Evolutionary conservation across 2,329 filamentous ascomycete species (phyloP).

Genomic region (Fusarium illudens): DNA sequence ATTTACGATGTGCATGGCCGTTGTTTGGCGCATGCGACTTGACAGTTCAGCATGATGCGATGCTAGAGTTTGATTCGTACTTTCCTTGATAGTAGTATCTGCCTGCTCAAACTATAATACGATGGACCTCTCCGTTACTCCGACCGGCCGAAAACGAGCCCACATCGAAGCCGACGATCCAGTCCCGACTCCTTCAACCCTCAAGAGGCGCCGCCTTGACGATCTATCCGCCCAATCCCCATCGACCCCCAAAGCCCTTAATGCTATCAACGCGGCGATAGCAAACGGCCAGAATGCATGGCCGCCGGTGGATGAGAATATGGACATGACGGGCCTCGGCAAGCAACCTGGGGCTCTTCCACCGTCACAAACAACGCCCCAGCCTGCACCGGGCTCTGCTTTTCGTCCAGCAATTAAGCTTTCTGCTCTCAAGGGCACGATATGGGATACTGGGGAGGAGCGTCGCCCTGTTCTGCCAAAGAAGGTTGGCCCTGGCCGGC

Average conservation of each 20-base stretch:
- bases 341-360: slow-evolving; percentile 10
- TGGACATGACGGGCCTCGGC: not conserved
- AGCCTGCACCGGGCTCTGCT: slow-evolving; percentile 21
- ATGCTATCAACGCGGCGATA: slow-evolving; percentile 46
- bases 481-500: slow-evolving; percentile 34
- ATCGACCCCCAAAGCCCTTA: slow-evolving; percentile 44
- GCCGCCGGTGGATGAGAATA: slow-evolving; percentile 13
- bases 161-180: slow-evolving; percentile 34
- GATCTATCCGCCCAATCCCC: slow-evolving; percentile 36
- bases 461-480: slow-evolving; percentile 29
- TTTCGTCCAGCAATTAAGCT: slow-evolving; percentile 50
- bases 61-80: slow-evolving; percentile 14
- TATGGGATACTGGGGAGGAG: slow-evolving; percentile 48
- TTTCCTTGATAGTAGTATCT: slow-evolving; percentile 3
- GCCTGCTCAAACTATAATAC: not conserved
- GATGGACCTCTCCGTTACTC: slow-evolving; percentile 42
- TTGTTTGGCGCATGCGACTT: slow-evolving; percentile 12
- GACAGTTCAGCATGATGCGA: slow-evolving; percentile 20
- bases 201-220: slow-evolving; percentile 47
- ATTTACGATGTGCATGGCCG: slow-evolving; percentile 8
- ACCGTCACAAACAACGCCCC: slow-evolving; percentile 15
- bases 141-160: slow-evolving; percentile 39
- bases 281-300: slow-evolving; percentile 33
- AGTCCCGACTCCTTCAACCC: slow-evolving; percentile 39
- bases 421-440: slow-evolving; percentile 49